These are phyloP conservation scores for Suhomyces sp. DNA, from an alignment of 805 yeast genomes.

Conservation along the genomic window DNA sequence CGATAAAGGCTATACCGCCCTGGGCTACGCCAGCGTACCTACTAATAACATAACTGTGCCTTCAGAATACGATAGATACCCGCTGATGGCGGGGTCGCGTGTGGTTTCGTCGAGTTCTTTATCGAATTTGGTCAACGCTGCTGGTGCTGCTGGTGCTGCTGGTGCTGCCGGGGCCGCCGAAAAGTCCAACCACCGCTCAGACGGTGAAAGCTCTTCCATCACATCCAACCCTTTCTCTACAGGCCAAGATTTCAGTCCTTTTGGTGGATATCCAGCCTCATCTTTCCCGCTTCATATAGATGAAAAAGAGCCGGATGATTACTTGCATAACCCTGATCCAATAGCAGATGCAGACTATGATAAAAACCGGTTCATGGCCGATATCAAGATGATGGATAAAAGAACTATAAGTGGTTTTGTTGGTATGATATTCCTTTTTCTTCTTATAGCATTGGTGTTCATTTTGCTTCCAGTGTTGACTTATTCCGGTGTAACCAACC, in stretches of 20 bases:
- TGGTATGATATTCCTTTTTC: conserved; percentile 17
- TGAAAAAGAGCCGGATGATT: conserved; percentile 28
- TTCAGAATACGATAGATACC: conserved; percentile 65
- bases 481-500: conserved; percentile 20
- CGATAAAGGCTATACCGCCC: conserved; percentile 3
- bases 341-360: conserved; percentile 29
- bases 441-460: conserved; percentile 17
- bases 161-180: conserved; percentile 2
- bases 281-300: conserved; percentile 27
- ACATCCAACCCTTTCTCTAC: conserved; percentile 21
- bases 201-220: conserved; percentile 10
- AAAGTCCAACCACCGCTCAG: conserved; percentile 4
- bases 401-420: conserved; percentile 20
- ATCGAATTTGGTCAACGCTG: conserved; percentile 7
- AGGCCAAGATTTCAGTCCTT: conserved; percentile 24
- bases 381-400: conserved; percentile 23
- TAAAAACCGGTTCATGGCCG: conserved; percentile 23
- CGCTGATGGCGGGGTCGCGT: conserved; percentile 56
- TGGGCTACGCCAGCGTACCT: conserved; percentile 2
- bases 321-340: conserved; percentile 30
- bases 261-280: conserved; percentile 29
- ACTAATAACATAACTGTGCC: conserved; percentile 37
- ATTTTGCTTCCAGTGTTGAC: conserved; percentile 25
- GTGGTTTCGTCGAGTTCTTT: conserved; percentile 49
- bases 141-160: conserved; percentile 5